Conservation (phyloP, 2,329 filamentous ascomycete genomes). For the Hypomyces perniciosus region DNA sequence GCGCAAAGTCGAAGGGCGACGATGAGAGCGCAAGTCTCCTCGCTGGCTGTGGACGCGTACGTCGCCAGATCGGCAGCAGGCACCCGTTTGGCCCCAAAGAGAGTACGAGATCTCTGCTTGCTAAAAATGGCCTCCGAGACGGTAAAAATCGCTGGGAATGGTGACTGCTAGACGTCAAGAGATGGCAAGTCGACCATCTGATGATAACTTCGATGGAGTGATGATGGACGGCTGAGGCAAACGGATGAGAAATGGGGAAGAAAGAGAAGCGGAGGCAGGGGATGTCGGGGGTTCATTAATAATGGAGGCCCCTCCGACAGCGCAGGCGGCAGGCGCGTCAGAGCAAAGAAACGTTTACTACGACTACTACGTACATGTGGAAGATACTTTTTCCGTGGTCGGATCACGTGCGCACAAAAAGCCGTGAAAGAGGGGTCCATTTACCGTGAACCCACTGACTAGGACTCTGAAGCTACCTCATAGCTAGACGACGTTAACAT, state of each 20-base stretch:
- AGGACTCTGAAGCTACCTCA: not conserved
- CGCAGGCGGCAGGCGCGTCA: slow-evolving; percentile 1
- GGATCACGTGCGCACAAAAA: slow-evolving; percentile 1
- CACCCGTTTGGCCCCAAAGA: not conserved
- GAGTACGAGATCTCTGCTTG: not conserved
- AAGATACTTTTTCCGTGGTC: not conserved
- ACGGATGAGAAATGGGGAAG: slow-evolving; percentile 8
- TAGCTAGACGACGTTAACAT: not conserved
- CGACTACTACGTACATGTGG: not conserved
- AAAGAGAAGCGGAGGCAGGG: slow-evolving; percentile 7
- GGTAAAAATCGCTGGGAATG: slow-evolving; percentile 2
- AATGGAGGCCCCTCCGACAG: slow-evolving; percentile 4
- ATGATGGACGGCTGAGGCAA: slow-evolving; percentile 14
- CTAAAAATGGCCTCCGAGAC: not conserved
- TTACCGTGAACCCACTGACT: too few relatives aligned
- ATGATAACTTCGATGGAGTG: slow-evolving; percentile 15
- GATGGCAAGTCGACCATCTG: slow-evolving; percentile 3
- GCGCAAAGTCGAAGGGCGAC: not conserved
- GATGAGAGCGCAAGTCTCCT: not conserved
- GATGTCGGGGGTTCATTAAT: slow-evolving; percentile 9
- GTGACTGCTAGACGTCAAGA: not conserved
- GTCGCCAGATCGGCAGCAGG: not conserved
- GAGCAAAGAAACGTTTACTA: not conserved
- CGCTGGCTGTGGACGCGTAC: not conserved
- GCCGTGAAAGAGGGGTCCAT: not conserved